These are phyloP conservation scores for Mortierella hygrophila DNA, from an alignment of 192 early-diverging fungal genomes.

Conservation along the genomic window DNA sequence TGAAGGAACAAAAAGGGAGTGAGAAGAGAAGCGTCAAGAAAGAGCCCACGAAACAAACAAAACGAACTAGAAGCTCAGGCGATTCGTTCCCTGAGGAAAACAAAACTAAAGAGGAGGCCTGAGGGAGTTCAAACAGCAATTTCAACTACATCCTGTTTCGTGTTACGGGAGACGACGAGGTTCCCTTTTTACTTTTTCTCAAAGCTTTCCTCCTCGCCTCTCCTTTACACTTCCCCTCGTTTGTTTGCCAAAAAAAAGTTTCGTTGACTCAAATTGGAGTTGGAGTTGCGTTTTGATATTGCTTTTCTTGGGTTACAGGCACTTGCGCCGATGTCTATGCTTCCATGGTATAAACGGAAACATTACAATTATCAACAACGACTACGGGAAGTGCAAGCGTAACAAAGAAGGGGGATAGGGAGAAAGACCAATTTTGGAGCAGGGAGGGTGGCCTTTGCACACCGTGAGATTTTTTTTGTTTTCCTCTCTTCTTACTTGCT, in stretches of 20 bases:
- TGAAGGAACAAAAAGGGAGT: not conserved
- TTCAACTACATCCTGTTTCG: not conserved
- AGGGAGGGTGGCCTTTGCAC: constrained; percentile 8
- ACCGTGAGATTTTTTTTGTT: constrained; percentile 28
- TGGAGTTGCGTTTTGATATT: not conserved
- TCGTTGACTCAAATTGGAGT: too few species aligned
- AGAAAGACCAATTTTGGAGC: not conserved
- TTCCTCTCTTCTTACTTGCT: not conserved
- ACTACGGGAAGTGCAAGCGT: not conserved
- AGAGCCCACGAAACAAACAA: too few species aligned
- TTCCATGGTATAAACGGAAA: constrained; percentile 20
- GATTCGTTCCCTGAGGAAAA: too few species aligned
- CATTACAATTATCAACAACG: not conserved
- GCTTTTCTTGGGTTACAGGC: not conserved
- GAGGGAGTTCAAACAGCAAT: not conserved
- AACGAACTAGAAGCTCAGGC: too few species aligned
- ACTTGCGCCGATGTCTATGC: constrained; percentile 2
- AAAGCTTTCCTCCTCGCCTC: not conserved
- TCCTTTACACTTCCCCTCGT: not conserved
- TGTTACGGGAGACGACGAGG: not conserved
- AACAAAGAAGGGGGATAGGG: not conserved
- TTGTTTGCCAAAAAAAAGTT: not conserved
- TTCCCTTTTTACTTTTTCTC: not conserved
- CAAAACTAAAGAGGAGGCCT: not conserved
- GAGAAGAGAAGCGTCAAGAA: too few species aligned